Percentiles rank a stretch among this genome's conserved stretches.
These are phyloP conservation scores for Xylaria venustula DNA, from an alignment of 495 filamentous ascomycete genomes.

Conservation along the genomic window DNA sequence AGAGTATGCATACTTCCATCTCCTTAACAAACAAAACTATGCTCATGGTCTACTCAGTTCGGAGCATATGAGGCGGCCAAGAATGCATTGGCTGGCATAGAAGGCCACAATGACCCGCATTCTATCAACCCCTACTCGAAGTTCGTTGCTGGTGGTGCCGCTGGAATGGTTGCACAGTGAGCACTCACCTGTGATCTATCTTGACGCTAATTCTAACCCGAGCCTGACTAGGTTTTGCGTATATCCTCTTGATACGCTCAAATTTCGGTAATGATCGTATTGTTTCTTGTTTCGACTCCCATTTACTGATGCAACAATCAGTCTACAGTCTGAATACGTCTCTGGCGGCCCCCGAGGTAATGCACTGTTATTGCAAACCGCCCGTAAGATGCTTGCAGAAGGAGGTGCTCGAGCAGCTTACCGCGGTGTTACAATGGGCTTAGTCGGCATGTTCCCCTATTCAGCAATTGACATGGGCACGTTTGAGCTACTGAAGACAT, in stretches of 20 bases:
- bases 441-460: slow-evolving; percentile 97
- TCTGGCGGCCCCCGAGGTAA: slow-evolving; percentile 82
- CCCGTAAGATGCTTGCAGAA: slow-evolving; percentile 76
- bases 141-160: slow-evolving; percentile 86
- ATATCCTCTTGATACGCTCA: slow-evolving; percentile 95
- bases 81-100: slow-evolving; percentile 76
- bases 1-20: slow-evolving; percentile 40
- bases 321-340: slow-evolving; percentile 93
- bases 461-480: slow-evolving; percentile 94
- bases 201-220: slow-evolving; percentile 23
- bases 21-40: background rate
- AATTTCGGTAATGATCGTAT: slow-evolving; percentile 66
- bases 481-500: slow-evolving; percentile 87
- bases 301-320: slow-evolving; percentile 30
- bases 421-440: slow-evolving; percentile 86
- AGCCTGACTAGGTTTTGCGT: slow-evolving; percentile 66
- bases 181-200: slow-evolving; percentile 23
- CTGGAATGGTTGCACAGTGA: slow-evolving; percentile 90
- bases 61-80: slow-evolving; percentile 96
- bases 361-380: slow-evolving; percentile 75
- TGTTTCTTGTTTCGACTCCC: background rate
- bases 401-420: slow-evolving; percentile 78
- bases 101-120: slow-evolving; percentile 83
- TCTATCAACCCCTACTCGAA: slow-evolving; percentile 78
- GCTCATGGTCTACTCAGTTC: slow-evolving; percentile 50